Base-by-base conservation (phyloP, 768 basidiomycete species). In the Phlegmacium glaucopus region DNA sequence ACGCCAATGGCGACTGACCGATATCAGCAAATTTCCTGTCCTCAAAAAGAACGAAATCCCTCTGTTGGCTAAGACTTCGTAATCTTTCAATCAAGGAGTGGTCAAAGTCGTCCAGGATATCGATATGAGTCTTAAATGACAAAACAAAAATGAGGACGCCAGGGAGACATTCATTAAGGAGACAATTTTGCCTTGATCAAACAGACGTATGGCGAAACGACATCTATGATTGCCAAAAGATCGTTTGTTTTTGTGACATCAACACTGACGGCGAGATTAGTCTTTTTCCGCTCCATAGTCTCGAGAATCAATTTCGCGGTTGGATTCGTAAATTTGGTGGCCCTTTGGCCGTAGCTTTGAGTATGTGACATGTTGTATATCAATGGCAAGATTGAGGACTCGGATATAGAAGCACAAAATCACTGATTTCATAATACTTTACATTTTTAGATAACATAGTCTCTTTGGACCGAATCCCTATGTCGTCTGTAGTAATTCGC, bases 11-110 rank as follows among this genome's bases (percentile, higher is more conserved):
- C 50, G 11, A 56, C 78, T 58, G 52, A 94, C 95, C 95, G 44
- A 99, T 98, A 66, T 99, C 96, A 4, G 96, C 95, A 59, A 99
- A 99, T 67, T 99, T 99, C 54, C 96, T 77, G 72, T 99, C 96
- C 71, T 98, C 96, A 57, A 98, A 99, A 57, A 97, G 94, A 44
- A 95, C 66, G 70, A 98, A 99, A 60, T 96, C 91, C 53, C 96
- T 83, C 62, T 88, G 85, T 39, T 67, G 60, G 60, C 86, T 84
- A 6, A 98, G 79, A 29, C 74, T 72, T 50, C 82, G 76, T 35
- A 99, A 74, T 37, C 76, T 73, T 35, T 80, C 72, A 47, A 94
- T 80, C 39, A 97, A 67, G 6, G 76, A 77, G 9, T 71, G 65
- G 38, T 93, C 82, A 64, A 93, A 98, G 69, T 98, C 94, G 56